Conservation (phyloP, 306 rosid species). For the Boehmeria nivea region DNA sequence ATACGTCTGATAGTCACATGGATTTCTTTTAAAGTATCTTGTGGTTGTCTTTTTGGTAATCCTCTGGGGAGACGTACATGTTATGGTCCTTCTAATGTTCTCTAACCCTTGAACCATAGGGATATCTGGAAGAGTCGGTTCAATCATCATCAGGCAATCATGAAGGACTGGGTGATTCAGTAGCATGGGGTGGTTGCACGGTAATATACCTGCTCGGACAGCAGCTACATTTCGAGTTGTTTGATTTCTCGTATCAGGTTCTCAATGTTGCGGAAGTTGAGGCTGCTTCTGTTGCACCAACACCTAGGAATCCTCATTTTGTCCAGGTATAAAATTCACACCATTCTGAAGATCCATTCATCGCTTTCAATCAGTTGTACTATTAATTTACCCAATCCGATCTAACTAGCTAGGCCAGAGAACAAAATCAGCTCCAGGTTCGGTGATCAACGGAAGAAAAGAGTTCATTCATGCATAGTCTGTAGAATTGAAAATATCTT, state of each 20-base stretch:
- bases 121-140: conserved; percentile 77
- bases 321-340: conserved; percentile 47
- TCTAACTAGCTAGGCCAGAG: not conserved
- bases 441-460: too few relatives aligned
- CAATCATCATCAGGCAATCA: conserved; percentile 57
- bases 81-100: too few relatives aligned
- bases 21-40: not conserved
- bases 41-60: too few relatives aligned
- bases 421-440: too few relatives aligned
- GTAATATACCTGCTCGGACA: conserved; percentile 93
- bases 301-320: conserved; percentile 55
- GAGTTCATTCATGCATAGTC: too few relatives aligned
- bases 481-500: too few relatives aligned
- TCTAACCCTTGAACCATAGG: conserved; percentile 42
- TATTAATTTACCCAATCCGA: not conserved
- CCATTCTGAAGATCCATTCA: too few relatives aligned
- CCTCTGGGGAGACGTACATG: too few relatives aligned
- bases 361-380: too few relatives aligned
- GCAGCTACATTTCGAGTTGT: conserved; percentile 92
- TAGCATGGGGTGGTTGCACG: conserved; percentile 99
- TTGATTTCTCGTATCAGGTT: conserved; percentile 91
- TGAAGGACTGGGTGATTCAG: conserved; percentile 87
- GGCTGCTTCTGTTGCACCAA: conserved; percentile 45
- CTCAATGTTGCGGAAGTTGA: conserved; percentile 96
- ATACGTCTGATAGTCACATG: too few relatives aligned